Evolutionary conservation across 129 eudicot species (phyloP), one percentile per base, ranked within the genome.

Genomic region (Helianthus tuberosus): DNA sequence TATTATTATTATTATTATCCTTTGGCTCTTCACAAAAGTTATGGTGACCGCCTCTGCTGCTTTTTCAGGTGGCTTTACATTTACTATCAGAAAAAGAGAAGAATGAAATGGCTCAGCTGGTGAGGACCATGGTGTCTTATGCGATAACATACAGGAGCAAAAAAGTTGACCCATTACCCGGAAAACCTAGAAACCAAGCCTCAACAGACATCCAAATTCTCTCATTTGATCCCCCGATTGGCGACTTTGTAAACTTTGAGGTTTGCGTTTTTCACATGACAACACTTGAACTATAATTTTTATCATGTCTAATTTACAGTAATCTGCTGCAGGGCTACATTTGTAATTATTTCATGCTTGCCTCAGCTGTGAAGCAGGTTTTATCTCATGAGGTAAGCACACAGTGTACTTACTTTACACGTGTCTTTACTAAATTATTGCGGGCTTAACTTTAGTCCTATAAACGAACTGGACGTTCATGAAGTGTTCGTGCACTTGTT

Each of bases 61-160:
- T 20, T 71, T 72, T 80, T 49, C 85, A 94, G 99, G 97, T 91
- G 74, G 97, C 97, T 29, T 55, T 80, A 55, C 99, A 91, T 75
- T 77, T 94, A 62, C 86, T 94, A 38, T 86, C 97, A 20, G 96
- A 88, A 61, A 89, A 76, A 32, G 97, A 94, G 77, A 88, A 84
- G 80, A 80, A 80, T 50, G 82, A 85, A 77, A 62, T 91, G 81
- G 71, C 74, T 64, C 85, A 94, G 69, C 57, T 94, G 51, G 93
- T 94, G 25, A 74, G 86, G 67, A 83, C 85, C 13, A 91, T 94
- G 99, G 99, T 94, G 69, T 83, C 93, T 4, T 94, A 90, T 81
- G 82, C 91, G 17, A 61, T 89, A 67, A 91, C 97, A 46, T 94
- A 91, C 80, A 90, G 77, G 79, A 86, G 82, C 79, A 59, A 63